Evolutionary conservation across 2,329 filamentous ascomycete species (phyloP).

Genomic region (Dactylellina drechsleri): DNA sequence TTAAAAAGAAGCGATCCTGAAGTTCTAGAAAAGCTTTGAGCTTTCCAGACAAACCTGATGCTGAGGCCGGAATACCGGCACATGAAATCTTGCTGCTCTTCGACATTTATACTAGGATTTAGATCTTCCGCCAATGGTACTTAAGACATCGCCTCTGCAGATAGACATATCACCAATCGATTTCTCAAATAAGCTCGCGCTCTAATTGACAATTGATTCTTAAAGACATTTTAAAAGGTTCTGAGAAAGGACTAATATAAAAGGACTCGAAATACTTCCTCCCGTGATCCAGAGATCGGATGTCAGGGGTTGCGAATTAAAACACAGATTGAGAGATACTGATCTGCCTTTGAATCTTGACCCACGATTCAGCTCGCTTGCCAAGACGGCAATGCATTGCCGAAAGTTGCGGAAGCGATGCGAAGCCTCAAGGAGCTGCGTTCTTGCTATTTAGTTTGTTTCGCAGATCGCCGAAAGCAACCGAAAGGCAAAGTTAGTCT

Average conservation of each 20-base stretch:
- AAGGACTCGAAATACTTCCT: background rate
- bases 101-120: too few relatives aligned
- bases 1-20: background rate
- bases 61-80: constrained; percentile 35
- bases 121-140: too few relatives aligned
- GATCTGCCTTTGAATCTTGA: constrained; percentile 17
- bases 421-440: background rate
- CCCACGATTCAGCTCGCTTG: constrained; percentile 43
- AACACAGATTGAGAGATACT: background rate
- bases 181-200: too few relatives aligned
- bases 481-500: too few relatives aligned
- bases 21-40: constrained; percentile 29
- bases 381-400: constrained; percentile 51
- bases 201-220: too few relatives aligned
- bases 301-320: constrained; percentile 7
- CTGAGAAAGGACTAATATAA: too few relatives aligned
- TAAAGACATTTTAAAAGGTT: too few relatives aligned
- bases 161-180: too few relatives aligned
- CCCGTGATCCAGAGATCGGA: background rate
- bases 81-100: too few relatives aligned
- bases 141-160: too few relatives aligned
- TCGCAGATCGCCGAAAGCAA: constrained; percentile 23
- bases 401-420: constrained; percentile 18
- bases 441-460: constrained; percentile 15
- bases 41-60: constrained; percentile 2